Evolutionary conservation across 305 asterid genomes (phyloP).

Genomic region (Solanum aculeatissimum): DNA sequence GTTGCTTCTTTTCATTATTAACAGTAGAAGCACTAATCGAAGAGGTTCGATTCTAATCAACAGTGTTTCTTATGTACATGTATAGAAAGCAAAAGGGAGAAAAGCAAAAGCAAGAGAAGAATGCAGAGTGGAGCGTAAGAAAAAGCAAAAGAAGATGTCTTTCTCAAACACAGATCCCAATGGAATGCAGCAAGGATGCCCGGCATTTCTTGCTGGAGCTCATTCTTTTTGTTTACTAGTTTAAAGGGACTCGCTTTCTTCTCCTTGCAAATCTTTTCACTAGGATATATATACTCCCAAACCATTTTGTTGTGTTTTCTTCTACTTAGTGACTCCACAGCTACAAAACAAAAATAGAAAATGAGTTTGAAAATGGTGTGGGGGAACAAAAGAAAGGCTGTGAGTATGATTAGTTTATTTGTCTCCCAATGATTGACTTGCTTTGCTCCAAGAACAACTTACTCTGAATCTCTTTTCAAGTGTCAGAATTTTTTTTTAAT

Average conservation of each 20-base stretch:
- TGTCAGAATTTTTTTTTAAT: background rate
- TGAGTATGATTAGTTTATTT: conserved; percentile 38
- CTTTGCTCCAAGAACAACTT: conserved; percentile 13
- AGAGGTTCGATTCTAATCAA: background rate
- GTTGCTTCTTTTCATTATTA: background rate
- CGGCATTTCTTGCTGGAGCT: conserved; percentile 81
- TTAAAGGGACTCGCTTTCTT: conserved; percentile 45
- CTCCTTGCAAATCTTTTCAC: conserved; percentile 52
- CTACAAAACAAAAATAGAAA: conserved; percentile 48
- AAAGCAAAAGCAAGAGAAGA: conserved; percentile 15
- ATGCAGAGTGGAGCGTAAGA: conserved; percentile 9
- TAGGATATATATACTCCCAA: conserved; percentile 13
- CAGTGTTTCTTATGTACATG: background rate
- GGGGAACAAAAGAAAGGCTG: conserved; percentile 20
- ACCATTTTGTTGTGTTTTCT: conserved; percentile 22
- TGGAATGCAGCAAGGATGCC: conserved; percentile 82
- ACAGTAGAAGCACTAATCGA: background rate
- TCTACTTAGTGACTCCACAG: conserved; percentile 27
- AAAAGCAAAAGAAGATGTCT: conserved; percentile 70
- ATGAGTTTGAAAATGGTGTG: conserved; percentile 8
- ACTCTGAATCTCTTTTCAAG: conserved; percentile 1
- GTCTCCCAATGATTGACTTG: conserved; percentile 62
- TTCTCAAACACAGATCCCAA: conserved; percentile 96
- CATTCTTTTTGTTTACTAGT: conserved; percentile 73
- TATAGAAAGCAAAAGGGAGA: background rate